phyloP scores from a whole-genome alignment of 163 green algal genomes.

The Trebouxiophyceae sp. region DNA sequence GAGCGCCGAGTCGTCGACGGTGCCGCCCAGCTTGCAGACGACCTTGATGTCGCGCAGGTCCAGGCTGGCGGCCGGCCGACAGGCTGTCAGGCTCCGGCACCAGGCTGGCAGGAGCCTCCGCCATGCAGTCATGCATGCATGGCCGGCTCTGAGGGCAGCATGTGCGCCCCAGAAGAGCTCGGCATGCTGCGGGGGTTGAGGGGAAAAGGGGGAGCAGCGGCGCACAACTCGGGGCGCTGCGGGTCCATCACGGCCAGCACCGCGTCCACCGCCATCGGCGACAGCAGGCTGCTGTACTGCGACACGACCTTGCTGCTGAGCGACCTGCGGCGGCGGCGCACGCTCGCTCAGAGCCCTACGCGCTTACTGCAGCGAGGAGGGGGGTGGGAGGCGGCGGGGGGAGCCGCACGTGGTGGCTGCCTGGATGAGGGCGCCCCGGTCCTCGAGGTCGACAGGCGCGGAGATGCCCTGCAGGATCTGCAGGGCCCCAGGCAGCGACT shows the following conservation, averaged over 20 bases:
- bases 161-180: too few species aligned
- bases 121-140: too few species aligned
- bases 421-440: slow-evolving; percentile 82
- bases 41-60: slow-evolving; percentile 83
- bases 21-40: slow-evolving; percentile 89
- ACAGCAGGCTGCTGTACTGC: slow-evolving; percentile 88
- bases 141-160: too few species aligned
- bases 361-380: not conserved
- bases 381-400: not conserved
- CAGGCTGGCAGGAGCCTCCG: too few species aligned
- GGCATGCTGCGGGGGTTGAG: too few species aligned
- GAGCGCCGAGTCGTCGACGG: slow-evolving; percentile 93
- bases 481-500: too few species aligned
- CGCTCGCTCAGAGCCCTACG: slow-evolving; percentile 25
- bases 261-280: slow-evolving; percentile 94
- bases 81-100: too few species aligned
- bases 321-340: slow-evolving; percentile 54
- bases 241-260: slow-evolving; percentile 81
- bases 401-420: slow-evolving; percentile 81
- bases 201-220: not conserved
- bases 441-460: slow-evolving; percentile 81
- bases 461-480: slow-evolving; percentile 77
- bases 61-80: slow-evolving; percentile 41
- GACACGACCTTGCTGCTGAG: slow-evolving; percentile 95
- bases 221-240: slow-evolving; percentile 59